A percentile compares a stretch with the other conserved stretches of the same genome.
phyloP scores from a whole-genome alignment of 78 protist genomes.

The Chrysochromulina parva region DNA sequence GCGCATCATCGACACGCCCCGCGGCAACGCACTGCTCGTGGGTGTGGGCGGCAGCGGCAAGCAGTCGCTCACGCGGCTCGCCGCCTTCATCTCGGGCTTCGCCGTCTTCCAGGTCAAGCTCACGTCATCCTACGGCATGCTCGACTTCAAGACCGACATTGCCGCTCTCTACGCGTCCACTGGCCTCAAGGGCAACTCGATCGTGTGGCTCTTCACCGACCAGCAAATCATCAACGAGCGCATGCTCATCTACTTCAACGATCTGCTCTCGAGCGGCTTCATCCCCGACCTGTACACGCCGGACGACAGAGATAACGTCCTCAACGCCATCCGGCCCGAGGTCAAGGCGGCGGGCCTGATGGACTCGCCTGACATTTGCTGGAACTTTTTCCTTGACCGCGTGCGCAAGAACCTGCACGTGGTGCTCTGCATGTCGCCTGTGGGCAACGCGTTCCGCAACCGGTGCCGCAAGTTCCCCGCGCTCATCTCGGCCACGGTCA shows the following conservation, averaged over 20 bases:
- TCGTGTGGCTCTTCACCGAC: constrained; percentile 56
- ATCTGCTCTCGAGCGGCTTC: constrained; percentile 63
- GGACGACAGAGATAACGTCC: constrained; percentile 57
- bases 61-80: constrained; percentile 74
- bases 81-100: constrained; percentile 60
- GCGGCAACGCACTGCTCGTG: constrained; percentile 80
- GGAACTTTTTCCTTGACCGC: constrained; percentile 54
- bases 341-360: constrained; percentile 61
- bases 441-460: constrained; percentile 34
- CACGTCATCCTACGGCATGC: constrained; percentile 45
- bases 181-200: constrained; percentile 47
- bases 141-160: constrained; percentile 43
- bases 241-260: constrained; percentile 61
- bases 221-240: constrained; percentile 55
- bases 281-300: constrained; percentile 63
- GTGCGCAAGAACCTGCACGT: constrained; percentile 46
- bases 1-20: constrained; percentile 58
- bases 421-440: constrained; percentile 54
- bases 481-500: constrained; percentile 3
- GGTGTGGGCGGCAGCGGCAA: constrained; percentile 81
- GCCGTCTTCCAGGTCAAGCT: constrained; percentile 59
- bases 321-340: constrained; percentile 34
- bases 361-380: constrained; percentile 55
- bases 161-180: constrained; percentile 24
- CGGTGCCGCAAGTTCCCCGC: constrained; percentile 64